Evolutionary conservation across 1,139 yeast genomes (phyloP), one percentile per base, ranked within the genome.

Genomic region (Saccharomycopsis phalli): DNA sequence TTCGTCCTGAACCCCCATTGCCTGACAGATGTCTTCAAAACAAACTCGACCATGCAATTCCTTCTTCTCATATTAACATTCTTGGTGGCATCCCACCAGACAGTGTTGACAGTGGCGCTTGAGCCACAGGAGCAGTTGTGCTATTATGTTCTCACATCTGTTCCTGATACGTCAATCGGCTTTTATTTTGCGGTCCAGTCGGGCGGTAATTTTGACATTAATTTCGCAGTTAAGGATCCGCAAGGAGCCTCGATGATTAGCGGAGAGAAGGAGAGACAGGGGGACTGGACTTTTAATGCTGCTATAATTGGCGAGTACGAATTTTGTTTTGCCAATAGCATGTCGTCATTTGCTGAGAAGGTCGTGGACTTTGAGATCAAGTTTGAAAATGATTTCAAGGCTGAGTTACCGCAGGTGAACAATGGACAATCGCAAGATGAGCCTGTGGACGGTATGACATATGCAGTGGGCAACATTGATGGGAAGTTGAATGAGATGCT

Each of bases 101-200:
- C 77, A 1, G 81, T 95, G 8, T 63, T 88, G 53, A 84, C 95
- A 0, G 77, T 84, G 52, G 72, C 72, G 31, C 68, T 91, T 48
- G 76, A 77, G n/a, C 88, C 95, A 18, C 82, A 78, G 51, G 91
- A 78, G 48, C 68, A 67, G 47, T 70, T 81, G 42, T 91, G 98
- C 58, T 83, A 72, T 59, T 87, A 82, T 61, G 72, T 81, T 16
- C 74, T 80, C 58, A 83, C 91, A 40, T 74, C 74, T 39, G 66
- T 71, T 46, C 72, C 75, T 10, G 70, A 73, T 50, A 69, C 87
- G 43, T 71, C 71, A 46, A 70, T 91, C 44, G 79, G 82, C 23
- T 88, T 81, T 58, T 83, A 86, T 58, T 91, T 86, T 67, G 87
- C 95, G 14, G 96, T 91, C 38, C 95, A 87, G 61, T 71, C 81